Conservation (phyloP, 2,329 filamentous ascomycete genomes). For the Monosporascus sp. region DNA sequence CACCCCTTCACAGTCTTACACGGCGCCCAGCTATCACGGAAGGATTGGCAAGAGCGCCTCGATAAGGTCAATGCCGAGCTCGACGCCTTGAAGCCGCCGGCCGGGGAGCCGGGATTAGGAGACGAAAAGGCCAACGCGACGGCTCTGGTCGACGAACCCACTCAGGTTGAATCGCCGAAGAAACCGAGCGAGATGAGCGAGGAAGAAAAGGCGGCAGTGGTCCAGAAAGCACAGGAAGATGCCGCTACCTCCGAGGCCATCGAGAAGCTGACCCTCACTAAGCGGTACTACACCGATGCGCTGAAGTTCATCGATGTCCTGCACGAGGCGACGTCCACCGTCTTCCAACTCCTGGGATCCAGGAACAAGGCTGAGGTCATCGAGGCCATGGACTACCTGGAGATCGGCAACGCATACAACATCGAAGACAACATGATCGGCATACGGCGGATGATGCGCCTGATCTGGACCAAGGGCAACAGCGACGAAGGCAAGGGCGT, state of each 20-base stretch:
- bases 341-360: slow-evolving; percentile 84
- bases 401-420: slow-evolving; percentile 91
- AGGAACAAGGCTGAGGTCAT: slow-evolving; percentile 98
- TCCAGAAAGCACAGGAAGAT: slow-evolving; percentile 78
- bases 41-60: slow-evolving; percentile 79
- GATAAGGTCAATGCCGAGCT: slow-evolving; percentile 81
- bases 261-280: slow-evolving; percentile 79
- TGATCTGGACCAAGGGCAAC: slow-evolving; percentile 99
- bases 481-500: slow-evolving; percentile 98
- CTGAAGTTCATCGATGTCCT: slow-evolving; percentile 90
- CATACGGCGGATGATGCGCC: slow-evolving; percentile 88
- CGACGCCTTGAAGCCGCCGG: slow-evolving; percentile 73
- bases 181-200: slow-evolving; percentile 67
- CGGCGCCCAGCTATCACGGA: slow-evolving; percentile 75
- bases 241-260: slow-evolving; percentile 86
- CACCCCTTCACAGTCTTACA: slow-evolving; percentile 93
- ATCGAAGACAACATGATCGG: slow-evolving; percentile 88
- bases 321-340: slow-evolving; percentile 71
- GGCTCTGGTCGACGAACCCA: slow-evolving; percentile 80
- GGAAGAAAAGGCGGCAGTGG: slow-evolving; percentile 66
- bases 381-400: slow-evolving; percentile 98
- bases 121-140: slow-evolving; percentile 62
- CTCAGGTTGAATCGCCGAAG: slow-evolving; percentile 66
- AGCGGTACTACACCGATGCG: slow-evolving; percentile 89
- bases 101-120: slow-evolving; percentile 65